These are phyloP conservation scores for Cymbopogon flexuosus DNA, from an alignment of 202 grass and related monocot species.

Conservation along the genomic window DNA sequence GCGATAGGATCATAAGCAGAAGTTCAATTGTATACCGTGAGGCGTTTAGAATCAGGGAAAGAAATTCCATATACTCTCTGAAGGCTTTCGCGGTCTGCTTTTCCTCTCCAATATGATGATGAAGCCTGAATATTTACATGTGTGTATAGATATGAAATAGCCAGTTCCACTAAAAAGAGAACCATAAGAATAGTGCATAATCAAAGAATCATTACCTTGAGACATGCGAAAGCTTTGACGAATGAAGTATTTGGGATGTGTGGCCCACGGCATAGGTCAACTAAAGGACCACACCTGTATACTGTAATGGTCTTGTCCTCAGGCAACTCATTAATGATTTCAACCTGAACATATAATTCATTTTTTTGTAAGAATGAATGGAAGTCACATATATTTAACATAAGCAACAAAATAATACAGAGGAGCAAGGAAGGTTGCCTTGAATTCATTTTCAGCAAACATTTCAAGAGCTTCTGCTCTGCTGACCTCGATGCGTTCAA, in stretches of 20 bases:
- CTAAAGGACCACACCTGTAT: conserved; percentile 91
- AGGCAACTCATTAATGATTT: conserved; percentile 91
- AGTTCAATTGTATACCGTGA: conserved; percentile 60
- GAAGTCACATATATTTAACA: background rate
- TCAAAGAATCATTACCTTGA: conserved; percentile 63
- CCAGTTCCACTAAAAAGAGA: background rate
- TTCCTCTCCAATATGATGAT: conserved; percentile 96
- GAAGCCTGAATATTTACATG: conserved; percentile 63
- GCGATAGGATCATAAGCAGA: background rate
- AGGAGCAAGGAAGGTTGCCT: conserved; percentile 43
- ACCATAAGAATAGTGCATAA: conserved; percentile 4
- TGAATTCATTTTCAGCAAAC: conserved; percentile 93
- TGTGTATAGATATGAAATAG: conserved; percentile 31
- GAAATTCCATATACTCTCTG: conserved; percentile 99
- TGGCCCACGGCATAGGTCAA: conserved; percentile 95
- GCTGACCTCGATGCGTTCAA: conserved; percentile 92
- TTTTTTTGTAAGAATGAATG: conserved; percentile 20
- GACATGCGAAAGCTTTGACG: conserved; percentile 92
- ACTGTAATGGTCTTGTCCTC: conserved; percentile 99
- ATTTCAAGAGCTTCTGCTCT: conserved; percentile 91
- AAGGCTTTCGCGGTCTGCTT: conserved; percentile 88
- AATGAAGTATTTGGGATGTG: conserved; percentile 97
- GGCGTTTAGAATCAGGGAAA: conserved; percentile 90
- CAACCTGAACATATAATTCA: conserved; percentile 56
- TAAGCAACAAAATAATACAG: background rate